Conservation (phyloP, 139 green algal species). For the Chlamydomonas eustigma region DNA sequence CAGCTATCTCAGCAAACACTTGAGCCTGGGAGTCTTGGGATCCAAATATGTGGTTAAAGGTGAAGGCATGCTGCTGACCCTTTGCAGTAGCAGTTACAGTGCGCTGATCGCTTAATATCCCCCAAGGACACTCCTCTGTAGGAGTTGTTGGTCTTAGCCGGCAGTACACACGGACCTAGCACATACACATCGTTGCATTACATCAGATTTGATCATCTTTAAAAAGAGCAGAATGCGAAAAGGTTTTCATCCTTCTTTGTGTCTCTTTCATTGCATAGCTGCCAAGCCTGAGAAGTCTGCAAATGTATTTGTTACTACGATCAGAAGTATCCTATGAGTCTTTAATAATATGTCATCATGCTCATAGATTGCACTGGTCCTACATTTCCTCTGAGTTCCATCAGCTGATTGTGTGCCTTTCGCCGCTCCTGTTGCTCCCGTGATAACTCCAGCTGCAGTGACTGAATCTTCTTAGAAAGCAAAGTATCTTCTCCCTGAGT, state of each 20-base stretch:
- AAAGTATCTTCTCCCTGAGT: too few species aligned
- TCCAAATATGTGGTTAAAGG: constrained; percentile 14
- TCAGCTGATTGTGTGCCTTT: constrained; percentile 7
- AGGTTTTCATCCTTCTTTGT: too few species aligned
- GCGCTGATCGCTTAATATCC: background rate
- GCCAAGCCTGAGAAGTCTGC: too few species aligned
- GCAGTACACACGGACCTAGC: constrained; percentile 88
- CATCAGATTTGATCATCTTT: too few species aligned
- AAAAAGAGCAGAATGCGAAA: too few species aligned
- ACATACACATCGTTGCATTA: too few species aligned
- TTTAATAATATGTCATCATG: too few species aligned
- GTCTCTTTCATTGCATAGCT: too few species aligned
- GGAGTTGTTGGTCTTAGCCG: constrained; percentile 49
- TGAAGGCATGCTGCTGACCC: background rate
- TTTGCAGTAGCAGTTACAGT: background rate
- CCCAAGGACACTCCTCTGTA: constrained; percentile 1
- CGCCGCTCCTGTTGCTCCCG: constrained; percentile 6
- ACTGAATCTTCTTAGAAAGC: too few species aligned
- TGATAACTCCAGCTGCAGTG: background rate
- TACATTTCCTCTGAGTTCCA: constrained; percentile 5
- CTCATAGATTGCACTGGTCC: background rate
- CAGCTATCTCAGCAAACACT: constrained; percentile 11
- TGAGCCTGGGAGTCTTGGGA: background rate
- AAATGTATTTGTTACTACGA: too few species aligned
- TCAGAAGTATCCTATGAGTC: too few species aligned